Conservation (phyloP, 176 grass and related monocot species). For the Aegilops speltoides region DNA sequence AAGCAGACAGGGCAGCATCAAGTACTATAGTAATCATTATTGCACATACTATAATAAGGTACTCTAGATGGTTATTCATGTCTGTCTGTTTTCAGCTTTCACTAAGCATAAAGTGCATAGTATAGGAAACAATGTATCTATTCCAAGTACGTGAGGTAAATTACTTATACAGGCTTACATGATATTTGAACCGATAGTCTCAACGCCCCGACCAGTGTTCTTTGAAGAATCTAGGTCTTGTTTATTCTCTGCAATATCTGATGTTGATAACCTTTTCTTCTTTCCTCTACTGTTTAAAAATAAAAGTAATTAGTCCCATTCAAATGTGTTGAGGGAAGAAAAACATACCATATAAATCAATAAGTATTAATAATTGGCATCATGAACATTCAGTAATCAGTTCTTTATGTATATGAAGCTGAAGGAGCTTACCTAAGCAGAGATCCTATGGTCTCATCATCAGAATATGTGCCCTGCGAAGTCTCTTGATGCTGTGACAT, state of each 20-base stretch:
- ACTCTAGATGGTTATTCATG: constrained; percentile 3
- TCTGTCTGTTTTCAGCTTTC: neutral
- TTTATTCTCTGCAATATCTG: constrained; percentile 18
- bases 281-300: constrained; percentile 41
- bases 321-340: constrained; percentile 6
- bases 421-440: constrained; percentile 61
- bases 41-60: neutral
- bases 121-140: neutral
- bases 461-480: constrained; percentile 43
- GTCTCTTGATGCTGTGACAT: constrained; percentile 38
- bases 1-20: neutral
- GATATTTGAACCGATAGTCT: constrained; percentile 18
- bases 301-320: neutral
- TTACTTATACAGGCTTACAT: constrained; percentile 41
- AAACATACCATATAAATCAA: constrained; percentile 4
- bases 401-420: constrained; percentile 17
- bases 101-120: constrained; percentile 16
- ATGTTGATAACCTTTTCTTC: constrained; percentile 33
- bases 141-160: neutral
- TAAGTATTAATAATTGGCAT: neutral
- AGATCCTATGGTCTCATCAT: constrained; percentile 53
- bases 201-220: neutral
- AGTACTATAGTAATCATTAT: neutral
- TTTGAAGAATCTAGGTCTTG: constrained; percentile 14
- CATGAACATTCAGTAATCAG: constrained; percentile 4